Percentiles rank a stretch among this genome's conserved stretches.
These are phyloP conservation scores for Biscutella auriculata DNA, from an alignment of 441 rosid genomes.

Conservation along the genomic window DNA sequence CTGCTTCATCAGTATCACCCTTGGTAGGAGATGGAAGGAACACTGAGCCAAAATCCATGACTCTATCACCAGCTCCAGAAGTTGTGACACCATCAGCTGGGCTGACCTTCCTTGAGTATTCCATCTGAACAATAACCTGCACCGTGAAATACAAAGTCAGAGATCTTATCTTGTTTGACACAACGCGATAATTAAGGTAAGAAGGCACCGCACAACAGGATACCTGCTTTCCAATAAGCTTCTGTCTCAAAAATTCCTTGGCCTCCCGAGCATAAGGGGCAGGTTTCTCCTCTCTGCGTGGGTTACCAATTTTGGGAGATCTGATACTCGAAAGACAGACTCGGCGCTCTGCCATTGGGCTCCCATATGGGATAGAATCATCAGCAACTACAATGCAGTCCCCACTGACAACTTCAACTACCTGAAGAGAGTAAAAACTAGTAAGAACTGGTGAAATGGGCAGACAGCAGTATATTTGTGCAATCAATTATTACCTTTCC, in stretches of 20 bases:
- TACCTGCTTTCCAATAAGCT: constrained; percentile 72
- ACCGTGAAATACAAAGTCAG: constrained; percentile 2
- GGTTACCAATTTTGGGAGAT: constrained; percentile 87
- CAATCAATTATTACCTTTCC: constrained; percentile 54
- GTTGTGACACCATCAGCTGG: constrained; percentile 46
- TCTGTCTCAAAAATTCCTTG: constrained; percentile 63
- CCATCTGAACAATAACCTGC: constrained; percentile 89
- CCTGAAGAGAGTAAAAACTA: constrained; percentile 35
- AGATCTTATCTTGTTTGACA: background rate
- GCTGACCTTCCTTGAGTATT: constrained; percentile 71
- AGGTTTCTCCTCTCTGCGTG: constrained; percentile 76
- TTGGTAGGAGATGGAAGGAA: constrained; percentile 52
- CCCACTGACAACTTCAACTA: constrained; percentile 93
- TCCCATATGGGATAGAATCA: constrained; percentile 79
- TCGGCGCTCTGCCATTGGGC: constrained; percentile 79
- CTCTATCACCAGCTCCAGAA: constrained; percentile 52
- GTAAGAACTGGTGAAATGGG: constrained; percentile 4
- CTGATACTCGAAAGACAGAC: constrained; percentile 88
- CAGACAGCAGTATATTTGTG: background rate
- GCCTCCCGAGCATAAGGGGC: constrained; percentile 90
- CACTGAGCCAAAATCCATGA: constrained; percentile 89
- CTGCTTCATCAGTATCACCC: constrained; percentile 47
- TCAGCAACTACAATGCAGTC: constrained; percentile 88
- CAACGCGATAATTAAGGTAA: background rate
- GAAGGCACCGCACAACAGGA: constrained; percentile 1